phyloP scores from a whole-genome alignment of 1,284 basidiomycete species.

The Trichosporon coremiiforme region DNA sequence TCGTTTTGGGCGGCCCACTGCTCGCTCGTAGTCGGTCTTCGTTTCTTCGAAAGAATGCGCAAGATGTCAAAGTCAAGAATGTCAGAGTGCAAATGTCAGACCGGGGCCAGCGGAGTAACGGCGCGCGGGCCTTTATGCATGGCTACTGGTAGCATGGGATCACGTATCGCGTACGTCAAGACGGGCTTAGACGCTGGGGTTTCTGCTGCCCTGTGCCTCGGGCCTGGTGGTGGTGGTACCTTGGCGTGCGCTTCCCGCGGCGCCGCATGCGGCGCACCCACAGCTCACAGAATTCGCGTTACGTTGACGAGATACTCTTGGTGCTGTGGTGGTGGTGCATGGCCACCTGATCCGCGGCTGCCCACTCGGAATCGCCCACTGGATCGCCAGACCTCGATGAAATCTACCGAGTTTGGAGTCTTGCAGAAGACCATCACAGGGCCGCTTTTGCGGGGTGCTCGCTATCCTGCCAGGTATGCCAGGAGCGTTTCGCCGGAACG shows the following conservation, averaged over 20 bases:
- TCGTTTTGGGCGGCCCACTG: not conserved
- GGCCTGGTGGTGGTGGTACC: not conserved
- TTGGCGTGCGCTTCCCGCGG: constrained; percentile 6
- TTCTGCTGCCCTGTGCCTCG: not conserved
- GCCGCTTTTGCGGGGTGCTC: not conserved
- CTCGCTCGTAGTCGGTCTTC: not conserved
- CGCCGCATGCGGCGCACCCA: not conserved
- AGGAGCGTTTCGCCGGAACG: not conserved
- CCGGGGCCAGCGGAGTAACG: not conserved
- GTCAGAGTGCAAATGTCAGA: not conserved
- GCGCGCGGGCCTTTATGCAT: constrained; percentile 12
- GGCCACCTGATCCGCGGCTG: not conserved
- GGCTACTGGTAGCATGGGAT: not conserved
- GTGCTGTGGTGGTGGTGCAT: not conserved
- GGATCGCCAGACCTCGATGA: not conserved
- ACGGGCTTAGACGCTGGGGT: constrained; percentile 2
- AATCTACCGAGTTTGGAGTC: too few species aligned
- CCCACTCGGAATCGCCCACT: not conserved
- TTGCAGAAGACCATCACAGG: not conserved
- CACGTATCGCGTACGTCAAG: constrained; percentile 13
- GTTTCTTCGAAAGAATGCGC: not conserved
- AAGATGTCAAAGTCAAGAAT: not conserved
- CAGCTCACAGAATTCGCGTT: not conserved
- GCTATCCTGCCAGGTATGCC: not conserved
- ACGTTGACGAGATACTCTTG: not conserved